Evolutionary conservation across 345 rosid genomes (phyloP), one percentile per base, ranked within the genome.

Genomic region (Pistacia integerrima): DNA sequence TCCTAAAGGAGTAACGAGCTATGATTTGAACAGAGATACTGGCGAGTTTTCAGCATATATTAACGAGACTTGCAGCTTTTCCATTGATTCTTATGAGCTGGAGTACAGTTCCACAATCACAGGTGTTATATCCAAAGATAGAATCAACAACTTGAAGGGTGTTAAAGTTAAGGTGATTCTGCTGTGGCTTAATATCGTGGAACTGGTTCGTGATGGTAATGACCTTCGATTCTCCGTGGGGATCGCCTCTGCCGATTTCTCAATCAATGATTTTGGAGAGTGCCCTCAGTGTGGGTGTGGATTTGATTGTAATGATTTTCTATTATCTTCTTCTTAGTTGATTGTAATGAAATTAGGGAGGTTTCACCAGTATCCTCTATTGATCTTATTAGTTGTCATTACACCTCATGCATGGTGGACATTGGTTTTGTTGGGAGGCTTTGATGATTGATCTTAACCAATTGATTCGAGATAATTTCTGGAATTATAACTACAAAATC

Each of bases 171-270:
- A 85, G 78, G 83, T 91, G 11, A 63, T 88, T 55, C 69, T 92
- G 0, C 61, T 92, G 8, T 92, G 98, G 98, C 61, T 90, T 35
- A 79, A 66, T 64, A 88, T 91, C 16, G 82, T 69, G 38, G 86
- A 87, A 71, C 88, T 92, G 20, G 77, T 49, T 70, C 85, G 77
- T 25, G 79, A 78, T 11, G 88, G 88, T 33, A 76, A 65, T 1
- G 86, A 86, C 12, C 81, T 90, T 49, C 70, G 76, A 38, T 84
- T 93, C 81, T 90, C 94, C 13, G 90, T 91, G 9, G 93, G 93
- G n/a, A 81, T 90, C n/a, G 83, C 85, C 25, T 91, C 91, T 9
- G 88, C 90, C 1, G 82, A 69, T 65, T 93, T 86, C 54, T 82
- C 91, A 5, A 51, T 82, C 6, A 81, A 72, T 20, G 82, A 88